A percentile compares a stretch with the other conserved stretches of the same genome.
Conservation (phyloP, 805 yeast genomes). For the Ogataea ganodermae region DNA sequence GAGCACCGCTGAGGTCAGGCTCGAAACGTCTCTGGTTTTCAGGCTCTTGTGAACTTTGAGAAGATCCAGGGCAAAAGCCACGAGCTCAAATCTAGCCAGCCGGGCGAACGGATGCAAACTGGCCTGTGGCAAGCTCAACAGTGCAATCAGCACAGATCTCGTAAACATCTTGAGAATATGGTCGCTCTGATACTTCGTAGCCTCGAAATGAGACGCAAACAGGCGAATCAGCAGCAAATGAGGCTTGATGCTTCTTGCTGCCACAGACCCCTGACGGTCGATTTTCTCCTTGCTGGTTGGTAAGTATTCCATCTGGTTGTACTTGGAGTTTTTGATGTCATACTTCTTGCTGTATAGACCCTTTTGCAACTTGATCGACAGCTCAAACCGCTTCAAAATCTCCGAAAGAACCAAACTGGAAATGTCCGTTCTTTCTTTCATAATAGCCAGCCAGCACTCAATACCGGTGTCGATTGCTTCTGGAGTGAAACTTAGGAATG, state of each 20-base stretch:
- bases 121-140: conserved; percentile 54
- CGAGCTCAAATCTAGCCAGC: conserved; percentile 68
- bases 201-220: conserved; percentile 76
- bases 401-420: conserved; percentile 66
- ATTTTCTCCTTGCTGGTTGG: conserved; percentile 73
- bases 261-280: conserved; percentile 50
- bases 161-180: conserved; percentile 72
- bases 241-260: conserved; percentile 55
- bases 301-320: conserved; percentile 79
- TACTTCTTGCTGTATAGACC: conserved; percentile 65
- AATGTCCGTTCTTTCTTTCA: conserved; percentile 62
- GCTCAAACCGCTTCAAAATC: conserved; percentile 68
- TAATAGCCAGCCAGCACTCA: conserved; percentile 77
- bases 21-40: conserved; percentile 44
- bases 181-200: conserved; percentile 69
- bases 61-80: conserved; percentile 67
- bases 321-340: conserved; percentile 64
- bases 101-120: conserved; percentile 85
- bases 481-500: conserved; percentile 67
- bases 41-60: conserved; percentile 55
- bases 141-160: conserved; percentile 55
- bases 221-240: conserved; percentile 70
- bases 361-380: conserved; percentile 52
- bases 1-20: conserved; percentile 53
- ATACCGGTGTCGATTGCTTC: conserved; percentile 63